Conservation (phyloP, 257 asterid species). For the Solanum commersonii region DNA sequence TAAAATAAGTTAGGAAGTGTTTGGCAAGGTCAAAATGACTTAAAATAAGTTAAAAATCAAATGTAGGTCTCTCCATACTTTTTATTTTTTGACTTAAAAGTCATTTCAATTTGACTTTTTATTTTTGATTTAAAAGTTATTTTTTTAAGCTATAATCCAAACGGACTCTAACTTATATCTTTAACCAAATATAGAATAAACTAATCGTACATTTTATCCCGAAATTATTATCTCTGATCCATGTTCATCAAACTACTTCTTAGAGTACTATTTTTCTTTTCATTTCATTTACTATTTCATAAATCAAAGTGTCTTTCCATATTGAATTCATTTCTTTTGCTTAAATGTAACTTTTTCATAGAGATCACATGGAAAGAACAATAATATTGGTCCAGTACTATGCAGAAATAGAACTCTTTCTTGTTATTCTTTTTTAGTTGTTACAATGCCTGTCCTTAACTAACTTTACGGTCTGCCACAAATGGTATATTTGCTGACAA, state of each 20-base stretch:
- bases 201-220: too few relatives aligned
- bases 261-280: not conserved
- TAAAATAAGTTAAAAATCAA: too few relatives aligned
- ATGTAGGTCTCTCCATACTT: too few relatives aligned
- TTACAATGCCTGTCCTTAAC: not conserved
- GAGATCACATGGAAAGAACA: constrained; percentile 1
- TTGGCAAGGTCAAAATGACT: too few relatives aligned
- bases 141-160: too few relatives aligned
- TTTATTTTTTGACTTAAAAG: too few relatives aligned
- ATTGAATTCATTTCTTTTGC: not conserved
- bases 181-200: too few relatives aligned
- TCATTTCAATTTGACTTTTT: too few relatives aligned
- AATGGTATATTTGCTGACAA: not conserved
- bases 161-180: not conserved
- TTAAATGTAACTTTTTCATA: not conserved
- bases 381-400: not conserved
- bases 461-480: not conserved
- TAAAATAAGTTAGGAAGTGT: too few relatives aligned
- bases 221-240: too few relatives aligned
- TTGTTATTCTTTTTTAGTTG: not conserved
- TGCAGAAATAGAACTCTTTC: not conserved
- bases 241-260: not conserved
- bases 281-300: not conserved
- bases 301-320: not conserved
- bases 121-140: too few relatives aligned